Base-by-base conservation (phyloP, 2,329 filamentous ascomycete species). In the Davidsoniella australis region DNA sequence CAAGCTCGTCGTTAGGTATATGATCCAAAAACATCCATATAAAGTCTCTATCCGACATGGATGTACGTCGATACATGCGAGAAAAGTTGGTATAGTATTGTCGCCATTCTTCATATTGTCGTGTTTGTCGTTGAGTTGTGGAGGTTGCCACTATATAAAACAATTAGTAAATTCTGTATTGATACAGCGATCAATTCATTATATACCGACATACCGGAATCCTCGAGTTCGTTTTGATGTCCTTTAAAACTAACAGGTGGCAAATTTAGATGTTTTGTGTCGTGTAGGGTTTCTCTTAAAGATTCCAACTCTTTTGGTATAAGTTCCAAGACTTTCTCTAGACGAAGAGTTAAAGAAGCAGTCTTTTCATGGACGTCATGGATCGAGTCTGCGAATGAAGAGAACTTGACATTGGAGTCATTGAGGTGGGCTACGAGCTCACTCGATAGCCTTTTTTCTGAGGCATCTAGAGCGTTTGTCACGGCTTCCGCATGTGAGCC, bases 11-110 rank as follows among this genome's bases (percentile, higher is more conserved):
- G 45, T 50, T 48, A 9, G 51, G 48, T 14, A 53, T 45, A 18
- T 53, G 48, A 20, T 53, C 51, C 4, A 53, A 37, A 16, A 53
- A 53, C n/a, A 53, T 24, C 51, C 51, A 50, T 24, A 53, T 48
- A 5, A 53, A 50, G 6, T 53, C 48, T 17, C 42, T 23, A 5
- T 53, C 51, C 14, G 48, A 23, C 38, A 53, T 29, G 4, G 51
- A 50, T 12, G 51, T 53, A 23, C 36, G 20, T 8, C 48, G 51
- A 16, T 53, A 23, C 48, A 48, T 53, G 18, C 45, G 44, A 4
- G 40, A 36, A 39, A 53, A 50, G 20, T 33, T 50, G 17, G 45
- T 40, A 17, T 53, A 53, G 24, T 50, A 53, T 14, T 48, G 48
- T 5, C 45, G 41, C 51, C 51, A 53, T 46, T 53, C 48, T 46